Percentiles rank a stretch among this genome's conserved stretches.
These are phyloP conservation scores for Aspergillus glaucus DNA, from an alignment of 2,329 filamentous ascomycete genomes.

Conservation along the genomic window DNA sequence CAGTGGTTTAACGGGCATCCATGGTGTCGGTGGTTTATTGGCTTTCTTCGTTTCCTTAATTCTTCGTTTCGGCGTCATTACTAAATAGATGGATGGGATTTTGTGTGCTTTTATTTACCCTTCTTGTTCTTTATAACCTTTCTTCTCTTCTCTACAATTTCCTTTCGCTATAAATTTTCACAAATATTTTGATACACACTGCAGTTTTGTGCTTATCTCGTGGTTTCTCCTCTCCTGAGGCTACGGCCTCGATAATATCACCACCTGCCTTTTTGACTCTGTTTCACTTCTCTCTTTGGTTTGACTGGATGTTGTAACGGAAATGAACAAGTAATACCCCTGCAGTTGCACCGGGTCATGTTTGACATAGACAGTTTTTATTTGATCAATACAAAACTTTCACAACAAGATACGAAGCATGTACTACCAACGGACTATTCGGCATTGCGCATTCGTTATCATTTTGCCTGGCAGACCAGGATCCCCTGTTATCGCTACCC, in stretches of 20 bases:
- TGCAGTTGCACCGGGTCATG: no score
- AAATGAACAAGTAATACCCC: no score
- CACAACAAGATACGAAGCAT: no score
- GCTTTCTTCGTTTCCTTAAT: constrained; percentile 7
- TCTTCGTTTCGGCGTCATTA: constrained; percentile 17
- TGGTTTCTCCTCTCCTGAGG: constrained; percentile 3
- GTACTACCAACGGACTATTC: no score
- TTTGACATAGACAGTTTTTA: no score
- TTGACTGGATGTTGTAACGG: no score
- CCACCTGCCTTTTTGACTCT: no score
- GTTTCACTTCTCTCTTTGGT: no score
- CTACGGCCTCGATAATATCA: not conserved
- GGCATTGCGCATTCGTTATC: no score
- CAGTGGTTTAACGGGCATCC: constrained; percentile 29
- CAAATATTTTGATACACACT: not conserved
- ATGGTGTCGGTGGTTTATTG: constrained; percentile 25
- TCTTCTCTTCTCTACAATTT: constrained; percentile 12
- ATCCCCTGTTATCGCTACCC: no score
- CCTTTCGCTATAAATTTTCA: not conserved
- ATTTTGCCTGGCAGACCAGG: no score
- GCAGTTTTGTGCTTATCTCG: constrained; percentile 1
- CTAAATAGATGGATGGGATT: constrained; percentile 21
- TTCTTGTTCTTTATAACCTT: constrained; percentile 9
- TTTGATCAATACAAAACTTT: no score
- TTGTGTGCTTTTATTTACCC: constrained; percentile 11